Percentiles rank a stretch among this genome's conserved stretches.
These are phyloP conservation scores for Peltaster fructicola DNA, from an alignment of 2,329 filamentous ascomycete species.

Conservation along the genomic window DNA sequence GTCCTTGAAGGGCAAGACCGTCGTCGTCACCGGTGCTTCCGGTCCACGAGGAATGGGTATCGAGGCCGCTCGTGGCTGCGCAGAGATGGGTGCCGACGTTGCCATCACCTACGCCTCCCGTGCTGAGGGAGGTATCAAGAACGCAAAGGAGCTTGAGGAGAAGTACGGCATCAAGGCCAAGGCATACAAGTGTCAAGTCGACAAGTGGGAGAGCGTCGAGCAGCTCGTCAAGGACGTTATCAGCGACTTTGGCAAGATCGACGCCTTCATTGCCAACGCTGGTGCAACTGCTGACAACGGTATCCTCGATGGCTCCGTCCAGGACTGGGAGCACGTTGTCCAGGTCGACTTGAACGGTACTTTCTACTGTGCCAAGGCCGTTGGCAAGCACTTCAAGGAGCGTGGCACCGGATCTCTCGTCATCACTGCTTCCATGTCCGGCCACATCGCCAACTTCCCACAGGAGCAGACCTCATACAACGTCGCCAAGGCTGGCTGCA, in stretches of 20 bases:
- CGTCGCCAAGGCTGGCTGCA: constrained; percentile 48
- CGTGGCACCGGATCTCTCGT: constrained; percentile 46
- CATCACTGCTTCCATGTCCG: constrained; percentile 59
- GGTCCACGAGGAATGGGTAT: constrained; percentile 52
- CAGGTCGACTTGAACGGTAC: constrained; percentile 74
- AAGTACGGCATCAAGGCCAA: constrained; percentile 48
- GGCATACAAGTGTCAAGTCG: constrained; percentile 48
- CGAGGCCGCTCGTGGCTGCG: constrained; percentile 46
- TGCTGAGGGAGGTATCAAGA: constrained; percentile 44
- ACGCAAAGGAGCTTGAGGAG: constrained; percentile 41
- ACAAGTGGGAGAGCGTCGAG: constrained; percentile 38
- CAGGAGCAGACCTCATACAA: constrained; percentile 52
- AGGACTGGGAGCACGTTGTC: constrained; percentile 62
- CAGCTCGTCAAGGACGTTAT: constrained; percentile 41
- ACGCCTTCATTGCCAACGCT: constrained; percentile 52
- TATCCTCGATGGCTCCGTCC: constrained; percentile 49
- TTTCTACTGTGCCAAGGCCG: constrained; percentile 73
- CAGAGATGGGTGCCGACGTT: constrained; percentile 45
- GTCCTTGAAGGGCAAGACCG: constrained; percentile 35
- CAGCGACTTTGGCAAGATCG: constrained; percentile 52
- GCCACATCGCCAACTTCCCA: constrained; percentile 68
- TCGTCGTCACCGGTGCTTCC: constrained; percentile 34
- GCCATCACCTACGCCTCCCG: constrained; percentile 51
- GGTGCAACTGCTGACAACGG: constrained; percentile 52
- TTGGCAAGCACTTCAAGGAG: constrained; percentile 61